Conservation (phyloP, 108 stramenopile species). For the Conticribra weissflogii region DNA sequence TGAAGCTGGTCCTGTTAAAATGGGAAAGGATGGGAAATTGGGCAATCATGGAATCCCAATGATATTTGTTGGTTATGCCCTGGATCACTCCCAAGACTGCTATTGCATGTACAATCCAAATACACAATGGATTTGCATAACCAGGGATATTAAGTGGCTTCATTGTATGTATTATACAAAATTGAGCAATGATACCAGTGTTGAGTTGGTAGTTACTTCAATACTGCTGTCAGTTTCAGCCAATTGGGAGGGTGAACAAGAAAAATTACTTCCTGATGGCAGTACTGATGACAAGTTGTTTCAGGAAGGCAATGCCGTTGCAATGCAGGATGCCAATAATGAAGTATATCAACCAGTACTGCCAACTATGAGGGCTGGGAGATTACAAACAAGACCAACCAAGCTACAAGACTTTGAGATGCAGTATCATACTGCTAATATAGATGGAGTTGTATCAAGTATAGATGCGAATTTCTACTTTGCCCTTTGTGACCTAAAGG, state of each 20-base stretch:
- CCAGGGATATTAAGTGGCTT: constrained; percentile 29
- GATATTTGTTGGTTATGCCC: constrained; percentile 42
- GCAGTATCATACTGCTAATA: too few relatives aligned
- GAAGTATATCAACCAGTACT: too few relatives aligned
- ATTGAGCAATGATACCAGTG: not conserved
- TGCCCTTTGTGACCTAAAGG: not conserved
- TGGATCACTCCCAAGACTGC: not conserved
- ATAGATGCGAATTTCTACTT: not conserved
- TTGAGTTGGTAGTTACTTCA: not conserved
- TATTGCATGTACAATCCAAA: constrained; percentile 12
- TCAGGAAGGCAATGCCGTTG: too few relatives aligned
- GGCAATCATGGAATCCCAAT: constrained; percentile 16
- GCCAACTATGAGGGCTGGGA: too few relatives aligned
- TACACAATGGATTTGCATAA: not conserved
- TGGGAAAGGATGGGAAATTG: constrained; percentile 7
- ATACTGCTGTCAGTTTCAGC: not conserved
- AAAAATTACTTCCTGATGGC: too few relatives aligned
- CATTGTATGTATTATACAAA: constrained; percentile 15
- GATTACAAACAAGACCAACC: too few relatives aligned
- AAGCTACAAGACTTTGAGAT: too few relatives aligned
- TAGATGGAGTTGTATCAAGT: not conserved
- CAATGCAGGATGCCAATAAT: too few relatives aligned
- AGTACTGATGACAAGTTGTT: too few relatives aligned
- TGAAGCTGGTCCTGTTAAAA: constrained; percentile 29
- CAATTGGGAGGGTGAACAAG: too few relatives aligned